Evolutionary conservation across 129 eudicot species (phyloP).

Genomic region (Tanacetum coccineum): DNA sequence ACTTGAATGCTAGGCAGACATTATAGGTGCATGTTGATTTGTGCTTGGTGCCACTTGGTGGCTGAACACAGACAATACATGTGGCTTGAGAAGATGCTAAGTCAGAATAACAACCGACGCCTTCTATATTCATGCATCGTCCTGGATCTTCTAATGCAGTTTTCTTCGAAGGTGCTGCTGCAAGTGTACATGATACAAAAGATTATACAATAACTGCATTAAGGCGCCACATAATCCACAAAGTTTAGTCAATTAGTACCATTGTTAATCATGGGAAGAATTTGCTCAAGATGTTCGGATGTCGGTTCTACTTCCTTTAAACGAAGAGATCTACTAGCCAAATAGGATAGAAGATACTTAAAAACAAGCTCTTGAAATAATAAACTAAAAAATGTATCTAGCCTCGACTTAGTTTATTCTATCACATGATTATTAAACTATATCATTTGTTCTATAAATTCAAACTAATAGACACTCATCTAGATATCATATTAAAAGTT

Average conservation of each 20-base stretch:
- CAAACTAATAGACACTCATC: too few relatives aligned
- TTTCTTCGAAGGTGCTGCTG: too few relatives aligned
- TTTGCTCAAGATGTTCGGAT: constrained; percentile 37
- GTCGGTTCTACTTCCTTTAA: constrained; percentile 51
- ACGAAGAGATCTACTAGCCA: constrained; percentile 38
- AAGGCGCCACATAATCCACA: not conserved
- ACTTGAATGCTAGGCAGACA: constrained; percentile 45
- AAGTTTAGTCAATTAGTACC: constrained; percentile 33
- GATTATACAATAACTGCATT: constrained; percentile 5
- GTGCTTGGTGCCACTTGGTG: constrained; percentile 61
- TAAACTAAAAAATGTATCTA: not conserved
- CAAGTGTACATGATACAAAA: not conserved
- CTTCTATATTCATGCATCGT: constrained; percentile 36
- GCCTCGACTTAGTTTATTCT: too few relatives aligned
- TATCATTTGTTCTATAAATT: too few relatives aligned
- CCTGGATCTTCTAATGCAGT: constrained; percentile 30
- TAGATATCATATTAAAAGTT: too few relatives aligned
- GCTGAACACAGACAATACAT: constrained; percentile 69
- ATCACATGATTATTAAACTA: too few relatives aligned
- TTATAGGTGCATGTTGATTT: constrained; percentile 44
- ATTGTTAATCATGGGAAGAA: constrained; percentile 31
- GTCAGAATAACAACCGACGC: constrained; percentile 47
- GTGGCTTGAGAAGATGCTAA: constrained; percentile 45
- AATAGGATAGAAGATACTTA: constrained; percentile 6
- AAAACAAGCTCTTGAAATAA: constrained; percentile 12